Conservation (phyloP, 2,329 filamentous ascomycete species). For the Diaporthe ilicicola region DNA sequence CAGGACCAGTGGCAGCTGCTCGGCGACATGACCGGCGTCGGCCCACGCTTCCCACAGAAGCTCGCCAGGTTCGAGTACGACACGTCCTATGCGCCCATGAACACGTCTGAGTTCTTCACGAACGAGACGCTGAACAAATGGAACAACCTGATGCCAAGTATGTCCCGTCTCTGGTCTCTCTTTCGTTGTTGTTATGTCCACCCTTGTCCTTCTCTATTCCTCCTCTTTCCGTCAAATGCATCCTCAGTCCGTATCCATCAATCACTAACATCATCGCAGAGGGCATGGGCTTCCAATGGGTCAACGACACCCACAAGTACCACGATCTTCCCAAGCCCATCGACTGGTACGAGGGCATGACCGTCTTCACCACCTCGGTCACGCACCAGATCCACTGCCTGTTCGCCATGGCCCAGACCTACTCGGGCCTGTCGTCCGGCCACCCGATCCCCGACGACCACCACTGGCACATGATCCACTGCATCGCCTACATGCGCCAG, state of each 20-base stretch:
- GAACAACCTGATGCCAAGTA: constrained; percentile 48
- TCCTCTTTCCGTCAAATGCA: neutral
- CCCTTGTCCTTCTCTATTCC: neutral
- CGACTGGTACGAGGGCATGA: constrained; percentile 44
- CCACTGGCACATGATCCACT: constrained; percentile 59
- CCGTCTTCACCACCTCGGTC: constrained; percentile 48
- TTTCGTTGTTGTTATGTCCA: neutral
- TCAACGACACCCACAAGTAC: constrained; percentile 47
- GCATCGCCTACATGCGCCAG: constrained; percentile 57
- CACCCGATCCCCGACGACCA: constrained; percentile 52
- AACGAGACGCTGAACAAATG: constrained; percentile 45
- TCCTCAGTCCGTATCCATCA: neutral
- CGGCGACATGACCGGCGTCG: constrained; percentile 47
- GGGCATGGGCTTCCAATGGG: constrained; percentile 48
- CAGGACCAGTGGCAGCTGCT: constrained; percentile 44
- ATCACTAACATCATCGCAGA: constrained; percentile 34
- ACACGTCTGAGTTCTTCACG: constrained; percentile 48
- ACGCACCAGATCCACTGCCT: constrained; percentile 49
- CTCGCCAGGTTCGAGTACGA: constrained; percentile 46
- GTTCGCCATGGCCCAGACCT: constrained; percentile 44
- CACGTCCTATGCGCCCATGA: constrained; percentile 45
- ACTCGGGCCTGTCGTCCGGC: constrained; percentile 50
- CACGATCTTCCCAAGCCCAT: constrained; percentile 47
- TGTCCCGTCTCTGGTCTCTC: neutral
- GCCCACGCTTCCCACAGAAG: constrained; percentile 43